Evolutionary conservation across 1,284 basidiomycete genomes (phyloP).

Genomic region (Wolfiporia cocos): DNA sequence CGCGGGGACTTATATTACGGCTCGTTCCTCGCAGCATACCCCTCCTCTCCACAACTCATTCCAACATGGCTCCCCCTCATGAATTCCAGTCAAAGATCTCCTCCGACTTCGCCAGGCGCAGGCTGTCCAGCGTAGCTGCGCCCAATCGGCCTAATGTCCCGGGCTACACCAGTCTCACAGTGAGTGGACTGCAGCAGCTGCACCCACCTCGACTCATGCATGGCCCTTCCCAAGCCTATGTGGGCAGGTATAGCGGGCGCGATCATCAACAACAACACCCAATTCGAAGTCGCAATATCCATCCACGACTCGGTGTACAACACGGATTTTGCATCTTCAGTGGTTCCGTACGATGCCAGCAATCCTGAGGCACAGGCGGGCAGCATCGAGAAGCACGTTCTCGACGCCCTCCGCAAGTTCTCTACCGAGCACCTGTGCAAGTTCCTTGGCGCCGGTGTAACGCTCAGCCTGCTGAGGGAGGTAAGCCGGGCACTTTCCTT

Average conservation of each 20-base stretch:
- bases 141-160: constrained; percentile 44
- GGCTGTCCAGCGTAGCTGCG: constrained; percentile 51
- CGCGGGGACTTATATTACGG: no score
- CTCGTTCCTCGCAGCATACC: no score
- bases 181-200: constrained; percentile 26
- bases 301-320: constrained; percentile 78
- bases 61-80: constrained; percentile 36
- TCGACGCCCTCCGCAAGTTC: constrained; percentile 61
- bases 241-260: constrained; percentile 73
- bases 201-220: constrained; percentile 11
- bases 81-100: constrained; percentile 57
- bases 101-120: constrained; percentile 55
- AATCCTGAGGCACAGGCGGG: constrained; percentile 45
- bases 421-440: constrained; percentile 72
- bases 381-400: constrained; percentile 54
- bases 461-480: constrained; percentile 41
- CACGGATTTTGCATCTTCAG: constrained; percentile 60
- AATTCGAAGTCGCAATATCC: constrained; percentile 67
- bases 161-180: constrained; percentile 59
- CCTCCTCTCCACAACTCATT: not conserved
- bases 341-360: constrained; percentile 42
- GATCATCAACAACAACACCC: constrained; percentile 47
- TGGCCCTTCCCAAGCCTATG: constrained; percentile 54
- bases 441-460: constrained; percentile 65
- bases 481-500: constrained; percentile 16